These are phyloP conservation scores for Solanum megistacrolobum DNA, from an alignment of 257 asterid species.

Conservation along the genomic window DNA sequence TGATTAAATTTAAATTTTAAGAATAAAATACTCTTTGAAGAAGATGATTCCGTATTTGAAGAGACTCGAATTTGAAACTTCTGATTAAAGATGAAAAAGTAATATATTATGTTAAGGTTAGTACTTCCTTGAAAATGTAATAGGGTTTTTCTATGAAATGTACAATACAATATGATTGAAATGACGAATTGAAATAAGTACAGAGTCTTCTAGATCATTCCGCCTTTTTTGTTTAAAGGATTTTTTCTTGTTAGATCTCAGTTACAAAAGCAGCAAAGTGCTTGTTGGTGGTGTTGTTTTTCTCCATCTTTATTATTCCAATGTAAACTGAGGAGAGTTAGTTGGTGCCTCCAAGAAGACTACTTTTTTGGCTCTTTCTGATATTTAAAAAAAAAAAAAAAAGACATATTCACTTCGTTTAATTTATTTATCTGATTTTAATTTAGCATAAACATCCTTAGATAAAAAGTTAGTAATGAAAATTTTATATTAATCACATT, in stretches of 20 bases:
- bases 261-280: background rate
- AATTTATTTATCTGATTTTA: no score
- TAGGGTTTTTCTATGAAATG: no score
- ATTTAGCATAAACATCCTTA: no score
- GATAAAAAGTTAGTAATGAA: no score
- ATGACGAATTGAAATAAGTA: background rate
- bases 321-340: constrained; percentile 2
- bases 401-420: background rate
- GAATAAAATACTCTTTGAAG: no score
- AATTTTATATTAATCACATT: background rate
- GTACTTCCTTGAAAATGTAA: no score
- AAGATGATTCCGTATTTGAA: no score
- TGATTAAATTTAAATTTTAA: no score
- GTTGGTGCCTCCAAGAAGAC: constrained; percentile 8
- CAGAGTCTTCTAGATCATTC: background rate
- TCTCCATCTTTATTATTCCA: background rate
- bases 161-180: background rate
- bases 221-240: fast-evolving
- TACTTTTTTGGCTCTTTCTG: constrained; percentile 12
- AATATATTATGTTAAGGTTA: constrained; percentile 2
- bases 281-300: background rate
- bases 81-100: fast-evolving
- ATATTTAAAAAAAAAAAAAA: background rate
- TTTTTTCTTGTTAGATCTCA: background rate
- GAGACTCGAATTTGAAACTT: no score